These are phyloP conservation scores for Ustilago cynodontis DNA, from an alignment of 1,284 basidiomycete genomes.

Conservation along the genomic window DNA sequence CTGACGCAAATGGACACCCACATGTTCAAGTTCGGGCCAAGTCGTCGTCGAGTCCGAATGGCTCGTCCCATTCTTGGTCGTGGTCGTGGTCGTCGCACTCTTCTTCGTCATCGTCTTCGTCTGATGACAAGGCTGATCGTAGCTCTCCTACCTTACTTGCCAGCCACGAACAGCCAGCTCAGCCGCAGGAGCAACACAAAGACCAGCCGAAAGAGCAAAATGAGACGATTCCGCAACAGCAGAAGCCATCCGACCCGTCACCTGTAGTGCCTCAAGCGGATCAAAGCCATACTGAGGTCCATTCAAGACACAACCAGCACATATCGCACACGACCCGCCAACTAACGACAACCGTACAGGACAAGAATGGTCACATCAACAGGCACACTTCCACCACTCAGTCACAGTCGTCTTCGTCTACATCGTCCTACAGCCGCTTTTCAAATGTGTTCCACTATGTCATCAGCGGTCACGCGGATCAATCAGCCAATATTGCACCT, in stretches of 20 bases:
- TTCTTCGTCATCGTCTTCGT: slow-evolving; percentile 13
- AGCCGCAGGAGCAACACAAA: not conserved
- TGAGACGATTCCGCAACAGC: not conserved
- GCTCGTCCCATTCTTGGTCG: slow-evolving; percentile 27
- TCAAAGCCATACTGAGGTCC: not conserved
- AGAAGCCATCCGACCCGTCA: not conserved
- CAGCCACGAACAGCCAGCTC: not conserved
- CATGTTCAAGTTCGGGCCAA: slow-evolving; percentile 24
- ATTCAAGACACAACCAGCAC: slow-evolving; percentile 6
- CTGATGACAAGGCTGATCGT: not conserved
- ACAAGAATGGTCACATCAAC: slow-evolving; percentile 8
- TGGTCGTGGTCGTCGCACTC: slow-evolving; percentile 30
- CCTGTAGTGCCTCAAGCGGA: not conserved
- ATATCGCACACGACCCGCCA: not conserved
- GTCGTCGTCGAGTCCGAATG: slow-evolving; percentile 10
- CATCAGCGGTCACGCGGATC: slow-evolving; percentile 23
- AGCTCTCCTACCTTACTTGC: not conserved
- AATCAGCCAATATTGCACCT: slow-evolving; percentile 24
- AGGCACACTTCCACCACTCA: slow-evolving; percentile 3
- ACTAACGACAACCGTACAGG: not conserved
- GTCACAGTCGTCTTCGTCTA: slow-evolving; percentile 9
- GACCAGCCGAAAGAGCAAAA: not conserved
- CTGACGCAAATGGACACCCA: not conserved
- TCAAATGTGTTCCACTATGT: slow-evolving; percentile 33
- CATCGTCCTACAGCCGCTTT: slow-evolving; percentile 24